Evolutionary conservation across 164 flowering plant species (phyloP).

Genomic region (Macadamia tetraphylla): DNA sequence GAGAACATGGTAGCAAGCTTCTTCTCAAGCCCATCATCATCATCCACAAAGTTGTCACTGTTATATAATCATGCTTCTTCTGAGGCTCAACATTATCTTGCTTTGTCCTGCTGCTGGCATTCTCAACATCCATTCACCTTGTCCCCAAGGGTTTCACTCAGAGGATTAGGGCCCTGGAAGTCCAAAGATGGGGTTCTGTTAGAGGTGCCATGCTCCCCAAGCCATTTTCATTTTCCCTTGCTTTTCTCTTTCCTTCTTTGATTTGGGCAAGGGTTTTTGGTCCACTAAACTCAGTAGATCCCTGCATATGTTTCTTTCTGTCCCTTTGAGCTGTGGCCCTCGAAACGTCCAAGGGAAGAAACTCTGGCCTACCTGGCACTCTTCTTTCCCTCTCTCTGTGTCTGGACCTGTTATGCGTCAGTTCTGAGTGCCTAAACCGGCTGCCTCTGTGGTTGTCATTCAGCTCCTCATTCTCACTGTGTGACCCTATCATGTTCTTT

Average conservation of each 20-base stretch:
- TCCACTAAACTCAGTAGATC: slow-evolving; percentile 35
- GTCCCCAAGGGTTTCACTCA: slow-evolving; percentile 44
- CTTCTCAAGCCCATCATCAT: slow-evolving; percentile 14
- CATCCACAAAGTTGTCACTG: slow-evolving; percentile 10
- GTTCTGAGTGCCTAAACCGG: slow-evolving; percentile 15
- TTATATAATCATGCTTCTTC: slow-evolving; percentile 3
- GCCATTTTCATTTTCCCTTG: slow-evolving; percentile 19
- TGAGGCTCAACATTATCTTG: slow-evolving; percentile 4
- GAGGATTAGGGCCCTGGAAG: slow-evolving; percentile 56
- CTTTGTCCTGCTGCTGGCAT: slow-evolving; percentile 6
- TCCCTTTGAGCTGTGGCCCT: slow-evolving; percentile 17
- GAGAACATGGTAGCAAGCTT: slow-evolving; percentile 19
- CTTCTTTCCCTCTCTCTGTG: slow-evolving; percentile 21
- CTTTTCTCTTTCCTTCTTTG: slow-evolving; percentile 47
- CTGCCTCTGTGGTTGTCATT: slow-evolving; percentile 8
- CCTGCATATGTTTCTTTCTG: slow-evolving; percentile 14
- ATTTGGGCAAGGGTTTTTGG: slow-evolving; percentile 62
- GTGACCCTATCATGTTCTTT: slow-evolving; percentile 17
- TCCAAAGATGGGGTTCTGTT: slow-evolving; percentile 9
- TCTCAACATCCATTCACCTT: slow-evolving; percentile 20
- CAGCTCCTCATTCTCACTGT: slow-evolving; percentile 10
- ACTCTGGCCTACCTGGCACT: slow-evolving; percentile 13
- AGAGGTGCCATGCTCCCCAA: slow-evolving; percentile 9
- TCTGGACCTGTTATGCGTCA: slow-evolving; percentile 14
- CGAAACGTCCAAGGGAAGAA: slow-evolving; percentile 23